Percentiles rank a stretch among this genome's conserved stretches.
phyloP scores from a whole-genome alignment of 208 protist genomes.

The Leishmania amazonensis region DNA sequence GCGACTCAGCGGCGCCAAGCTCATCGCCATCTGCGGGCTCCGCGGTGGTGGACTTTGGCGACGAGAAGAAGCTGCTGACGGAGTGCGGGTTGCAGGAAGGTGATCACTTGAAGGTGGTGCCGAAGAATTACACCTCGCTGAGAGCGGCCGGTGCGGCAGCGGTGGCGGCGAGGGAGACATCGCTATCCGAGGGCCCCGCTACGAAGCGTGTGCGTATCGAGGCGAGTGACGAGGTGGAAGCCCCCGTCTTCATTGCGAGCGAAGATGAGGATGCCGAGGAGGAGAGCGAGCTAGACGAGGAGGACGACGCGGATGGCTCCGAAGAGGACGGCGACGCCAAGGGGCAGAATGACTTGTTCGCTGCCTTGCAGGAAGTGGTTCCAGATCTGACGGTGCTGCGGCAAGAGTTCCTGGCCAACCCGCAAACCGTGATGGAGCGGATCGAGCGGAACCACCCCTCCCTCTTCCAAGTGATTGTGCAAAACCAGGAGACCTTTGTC shows the following conservation, averaged over 20 bases:
- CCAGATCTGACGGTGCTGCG: conserved; percentile 80
- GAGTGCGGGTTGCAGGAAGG: conserved; percentile 74
- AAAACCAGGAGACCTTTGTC: conserved; percentile 78
- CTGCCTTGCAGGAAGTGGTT: conserved; percentile 55
- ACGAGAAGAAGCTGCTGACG: conserved; percentile 64
- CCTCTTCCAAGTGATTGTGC: conserved; percentile 80
- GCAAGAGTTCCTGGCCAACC: conserved; percentile 74
- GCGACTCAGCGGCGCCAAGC: background rate
- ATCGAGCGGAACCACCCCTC: conserved; percentile 71
- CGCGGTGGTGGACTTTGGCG: conserved; percentile 48
- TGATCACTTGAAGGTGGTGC: conserved; percentile 58
- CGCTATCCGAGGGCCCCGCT: background rate
- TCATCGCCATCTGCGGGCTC: background rate
- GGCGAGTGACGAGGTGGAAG: background rate
- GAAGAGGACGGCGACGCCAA: conserved; percentile 24
- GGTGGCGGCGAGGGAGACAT: background rate
- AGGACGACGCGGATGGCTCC: conserved; percentile 16
- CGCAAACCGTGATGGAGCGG: conserved; percentile 67
- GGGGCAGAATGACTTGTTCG: conserved; percentile 51
- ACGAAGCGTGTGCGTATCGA: conserved; percentile 10
- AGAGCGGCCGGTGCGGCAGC: background rate
- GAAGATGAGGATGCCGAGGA: background rate
- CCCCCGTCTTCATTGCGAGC: background rate
- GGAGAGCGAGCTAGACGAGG: conserved; percentile 12
- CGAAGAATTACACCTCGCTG: conserved; percentile 24